These are phyloP conservation scores for Verticillium alfalfae DNA, from an alignment of 2,329 filamentous ascomycete species.

Conservation along the genomic window DNA sequence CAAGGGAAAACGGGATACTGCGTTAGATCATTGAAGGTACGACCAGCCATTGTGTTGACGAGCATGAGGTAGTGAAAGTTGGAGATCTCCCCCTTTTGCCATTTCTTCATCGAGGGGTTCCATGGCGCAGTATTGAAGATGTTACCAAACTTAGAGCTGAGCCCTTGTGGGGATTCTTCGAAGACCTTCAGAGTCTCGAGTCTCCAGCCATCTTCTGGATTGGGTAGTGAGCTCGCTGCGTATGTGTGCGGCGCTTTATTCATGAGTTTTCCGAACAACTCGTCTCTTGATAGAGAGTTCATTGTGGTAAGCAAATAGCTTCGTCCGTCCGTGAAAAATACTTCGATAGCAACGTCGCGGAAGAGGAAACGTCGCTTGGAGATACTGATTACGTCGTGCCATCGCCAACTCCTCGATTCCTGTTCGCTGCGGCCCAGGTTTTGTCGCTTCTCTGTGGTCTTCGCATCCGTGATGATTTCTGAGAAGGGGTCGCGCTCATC, in stretches of 20 bases:
- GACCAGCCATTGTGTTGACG: conserved; percentile 92
- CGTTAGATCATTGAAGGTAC: conserved; percentile 96
- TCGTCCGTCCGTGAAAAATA: conserved; percentile 94
- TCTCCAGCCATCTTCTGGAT: conserved; percentile 86
- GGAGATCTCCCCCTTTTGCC: conserved; percentile 91
- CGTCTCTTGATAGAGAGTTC: conserved; percentile 67
- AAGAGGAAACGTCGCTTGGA: conserved; percentile 95
- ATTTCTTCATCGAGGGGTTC: conserved; percentile 80
- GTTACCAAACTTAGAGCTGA: conserved; percentile 86
- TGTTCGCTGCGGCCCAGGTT: conserved; percentile 60
- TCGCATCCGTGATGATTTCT: conserved; percentile 78
- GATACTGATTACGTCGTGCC: conserved; percentile 89
- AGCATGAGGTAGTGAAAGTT: conserved; percentile 99
- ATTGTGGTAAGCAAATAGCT: conserved; percentile 90
- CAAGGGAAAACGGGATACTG: conserved; percentile 98
- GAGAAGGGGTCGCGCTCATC: conserved; percentile 95
- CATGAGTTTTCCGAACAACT: conserved; percentile 71
- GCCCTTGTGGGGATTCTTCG: conserved; percentile 53
- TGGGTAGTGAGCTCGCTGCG: conserved; percentile 61
- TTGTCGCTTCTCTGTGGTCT: conserved; percentile 55
- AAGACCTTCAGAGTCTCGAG: conserved; percentile 73
- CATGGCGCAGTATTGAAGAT: conserved; percentile 81
- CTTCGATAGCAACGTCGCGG: conserved; percentile 90
- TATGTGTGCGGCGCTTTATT: conserved; percentile 76
- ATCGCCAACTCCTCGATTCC: conserved; percentile 85